A percentile compares a stretch with the other conserved stretches of the same genome.
Evolutionary conservation across 1,139 yeast species (phyloP).

Genomic region (Geotrichum cucujoidarum): DNA sequence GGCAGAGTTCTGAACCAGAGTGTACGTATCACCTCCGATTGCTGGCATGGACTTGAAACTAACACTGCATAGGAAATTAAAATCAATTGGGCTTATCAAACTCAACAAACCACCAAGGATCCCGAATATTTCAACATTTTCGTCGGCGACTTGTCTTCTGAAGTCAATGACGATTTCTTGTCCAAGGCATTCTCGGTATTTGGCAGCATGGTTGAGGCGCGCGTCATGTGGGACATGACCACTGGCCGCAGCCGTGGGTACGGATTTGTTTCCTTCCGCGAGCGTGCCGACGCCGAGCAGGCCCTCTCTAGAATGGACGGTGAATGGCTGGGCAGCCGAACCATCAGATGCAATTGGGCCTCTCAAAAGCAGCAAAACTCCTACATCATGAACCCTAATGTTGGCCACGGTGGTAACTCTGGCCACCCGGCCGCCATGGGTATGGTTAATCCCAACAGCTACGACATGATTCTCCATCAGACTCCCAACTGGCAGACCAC

Average conservation of each 20-base stretch:
- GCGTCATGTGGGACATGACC: conserved; percentile 97
- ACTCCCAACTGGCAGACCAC: conserved; percentile 78
- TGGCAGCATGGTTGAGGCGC: conserved; percentile 72
- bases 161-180: conserved; percentile 73
- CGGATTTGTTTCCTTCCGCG: conserved; percentile 80
- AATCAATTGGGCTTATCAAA: conserved; percentile 81
- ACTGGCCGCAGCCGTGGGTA: conserved; percentile 88
- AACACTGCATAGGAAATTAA: conserved; percentile 41
- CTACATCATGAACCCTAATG: conserved; percentile 1
- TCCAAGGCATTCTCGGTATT: conserved; percentile 55
- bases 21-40: neutral
- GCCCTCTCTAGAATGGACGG: conserved; percentile 79
- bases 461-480: conserved; percentile 22
- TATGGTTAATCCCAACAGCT: conserved; percentile 21
- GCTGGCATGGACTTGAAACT: neutral
- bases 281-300: conserved; percentile 62
- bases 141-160: conserved; percentile 82
- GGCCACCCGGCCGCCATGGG: conserved; percentile 11
- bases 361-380: conserved; percentile 47
- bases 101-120: conserved; percentile 53
- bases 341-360: conserved; percentile 87
- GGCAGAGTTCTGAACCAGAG: conserved; percentile 40
- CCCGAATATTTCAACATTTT: conserved; percentile 62
- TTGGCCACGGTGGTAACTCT: neutral
- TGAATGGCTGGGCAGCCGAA: conserved; percentile 62